Percentiles rank a stretch among this genome's conserved stretches.
phyloP scores from a whole-genome alignment of 2,329 filamentous ascomycete genomes.

The Claviceps arundinis region DNA sequence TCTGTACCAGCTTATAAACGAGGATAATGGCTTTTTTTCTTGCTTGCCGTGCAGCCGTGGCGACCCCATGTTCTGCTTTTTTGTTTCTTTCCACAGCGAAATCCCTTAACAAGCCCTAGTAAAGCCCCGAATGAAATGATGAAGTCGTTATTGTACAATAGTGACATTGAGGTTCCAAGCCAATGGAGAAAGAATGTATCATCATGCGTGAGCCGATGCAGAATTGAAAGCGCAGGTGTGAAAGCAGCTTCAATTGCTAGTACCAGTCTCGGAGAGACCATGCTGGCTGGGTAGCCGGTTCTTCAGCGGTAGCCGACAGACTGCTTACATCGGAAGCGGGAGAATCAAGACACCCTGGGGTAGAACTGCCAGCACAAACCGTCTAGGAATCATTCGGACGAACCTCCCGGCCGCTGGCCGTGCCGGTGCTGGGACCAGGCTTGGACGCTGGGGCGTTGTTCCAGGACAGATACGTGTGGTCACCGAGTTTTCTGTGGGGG shows the following conservation, averaged over 20 bases:
- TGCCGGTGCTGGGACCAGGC: constrained; percentile 27
- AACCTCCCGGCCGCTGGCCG: constrained; percentile 44
- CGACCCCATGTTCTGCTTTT: too few species aligned
- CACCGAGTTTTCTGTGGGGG: constrained; percentile 72
- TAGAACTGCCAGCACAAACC: constrained; percentile 14
- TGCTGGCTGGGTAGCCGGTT: neutral
- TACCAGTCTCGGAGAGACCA: neutral
- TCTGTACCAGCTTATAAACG: too few species aligned
- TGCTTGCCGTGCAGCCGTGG: too few species aligned
- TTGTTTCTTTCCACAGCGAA: too few species aligned
- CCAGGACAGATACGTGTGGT: constrained; percentile 96
- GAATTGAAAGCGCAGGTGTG: too few species aligned
- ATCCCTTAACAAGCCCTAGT: too few species aligned
- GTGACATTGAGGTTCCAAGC: too few species aligned
- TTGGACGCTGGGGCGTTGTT: constrained; percentile 48
- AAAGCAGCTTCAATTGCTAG: neutral
- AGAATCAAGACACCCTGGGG: neutral
- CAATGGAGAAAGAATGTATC: too few species aligned
- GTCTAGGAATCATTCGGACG: constrained; percentile 30
- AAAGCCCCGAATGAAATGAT: too few species aligned
- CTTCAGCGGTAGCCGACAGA: neutral
- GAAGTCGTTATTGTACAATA: too few species aligned
- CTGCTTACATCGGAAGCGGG: neutral
- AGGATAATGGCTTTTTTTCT: too few species aligned
- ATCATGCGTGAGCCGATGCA: too few species aligned